Evolutionary conservation across 31 red algal genomes (phyloP).

Genomic region (Endocladia muricata): DNA sequence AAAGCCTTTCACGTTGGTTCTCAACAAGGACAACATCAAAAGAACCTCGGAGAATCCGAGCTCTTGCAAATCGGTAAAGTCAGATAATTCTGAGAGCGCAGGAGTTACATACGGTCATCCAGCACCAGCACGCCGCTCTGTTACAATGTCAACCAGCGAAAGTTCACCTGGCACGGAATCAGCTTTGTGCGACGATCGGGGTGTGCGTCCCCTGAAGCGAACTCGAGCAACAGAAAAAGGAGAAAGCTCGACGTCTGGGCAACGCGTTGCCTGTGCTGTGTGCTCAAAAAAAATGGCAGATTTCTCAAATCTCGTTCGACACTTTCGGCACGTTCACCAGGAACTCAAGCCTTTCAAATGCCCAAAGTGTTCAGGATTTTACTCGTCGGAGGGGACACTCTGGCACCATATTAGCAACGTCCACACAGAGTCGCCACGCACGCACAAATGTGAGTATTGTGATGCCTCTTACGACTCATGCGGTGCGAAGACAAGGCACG

Average conservation of each 20-base stretch:
- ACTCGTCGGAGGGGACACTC: slow-evolving; percentile 33
- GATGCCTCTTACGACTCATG: slow-evolving; percentile 50
- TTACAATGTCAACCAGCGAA: background rate
- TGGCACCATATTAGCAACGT: slow-evolving; percentile 54
- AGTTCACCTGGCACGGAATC: background rate
- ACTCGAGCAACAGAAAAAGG: background rate
- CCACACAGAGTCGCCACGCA: slow-evolving; percentile 31
- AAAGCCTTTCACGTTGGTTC: slow-evolving; percentile 16
- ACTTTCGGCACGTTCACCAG: slow-evolving; percentile 55
- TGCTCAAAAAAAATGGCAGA: slow-evolving; percentile 32
- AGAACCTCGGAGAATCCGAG: background rate
- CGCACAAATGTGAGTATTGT: slow-evolving; percentile 33
- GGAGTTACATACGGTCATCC: background rate
- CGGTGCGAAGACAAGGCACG: slow-evolving; percentile 43
- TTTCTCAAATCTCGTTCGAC: slow-evolving; percentile 29
- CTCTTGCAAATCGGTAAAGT: background rate
- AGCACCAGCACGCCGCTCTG: background rate
- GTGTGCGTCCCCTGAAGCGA: slow-evolving; percentile 6
- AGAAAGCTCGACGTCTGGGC: background rate
- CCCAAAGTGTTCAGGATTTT: slow-evolving; percentile 32
- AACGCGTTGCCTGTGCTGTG: slow-evolving; percentile 22
- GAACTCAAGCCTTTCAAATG: slow-evolving; percentile 51
- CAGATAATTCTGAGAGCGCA: background rate
- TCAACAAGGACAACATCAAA: background rate
- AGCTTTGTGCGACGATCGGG: background rate